These are phyloP conservation scores for Wickerhamiella hasegawae DNA, from an alignment of 805 yeast species.

Conservation along the genomic window DNA sequence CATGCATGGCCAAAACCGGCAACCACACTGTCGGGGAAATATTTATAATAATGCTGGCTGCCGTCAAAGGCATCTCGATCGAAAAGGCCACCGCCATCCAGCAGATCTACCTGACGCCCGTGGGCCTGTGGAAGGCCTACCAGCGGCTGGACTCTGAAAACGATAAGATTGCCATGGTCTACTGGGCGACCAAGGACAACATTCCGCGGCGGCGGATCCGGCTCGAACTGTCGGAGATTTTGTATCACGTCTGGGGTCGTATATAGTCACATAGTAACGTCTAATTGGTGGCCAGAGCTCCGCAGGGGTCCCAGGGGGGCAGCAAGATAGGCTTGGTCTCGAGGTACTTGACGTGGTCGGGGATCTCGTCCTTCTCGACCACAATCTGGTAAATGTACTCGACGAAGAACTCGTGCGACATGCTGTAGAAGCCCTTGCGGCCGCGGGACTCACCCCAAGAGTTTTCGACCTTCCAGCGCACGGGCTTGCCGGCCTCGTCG, in stretches of 20 bases:
- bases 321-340: slow-evolving; percentile 36
- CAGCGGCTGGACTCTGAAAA: slow-evolving; percentile 13
- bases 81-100: slow-evolving; percentile 79
- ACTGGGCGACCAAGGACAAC: background rate
- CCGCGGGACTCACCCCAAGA: slow-evolving; percentile 65
- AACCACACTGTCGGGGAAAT: slow-evolving; percentile 60
- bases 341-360: slow-evolving; percentile 26
- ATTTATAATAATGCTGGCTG: slow-evolving; percentile 60
- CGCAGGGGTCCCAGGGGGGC: slow-evolving; percentile 72
- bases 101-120: slow-evolving; percentile 53
- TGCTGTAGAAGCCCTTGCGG: slow-evolving; percentile 47
- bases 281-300: slow-evolving; percentile 61
- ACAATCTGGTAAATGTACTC: slow-evolving; percentile 64
- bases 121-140: slow-evolving; percentile 35
- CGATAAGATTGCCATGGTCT: background rate
- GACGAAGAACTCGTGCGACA: slow-evolving; percentile 61
- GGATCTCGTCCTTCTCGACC: slow-evolving; percentile 36
- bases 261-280: too few relatives aligned
- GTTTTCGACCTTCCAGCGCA: slow-evolving; percentile 60
- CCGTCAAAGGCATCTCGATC: slow-evolving; percentile 62
- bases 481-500: slow-evolving; percentile 42
- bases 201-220: slow-evolving; percentile 1
- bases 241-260: slow-evolving; percentile 1
- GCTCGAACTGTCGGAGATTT: background rate
- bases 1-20: slow-evolving; percentile 51